Percentiles rank a stretch among this genome's conserved stretches.
Conservation (phyloP, 768 basidiomycete genomes). For the Leccinellum rugosiceps region DNA sequence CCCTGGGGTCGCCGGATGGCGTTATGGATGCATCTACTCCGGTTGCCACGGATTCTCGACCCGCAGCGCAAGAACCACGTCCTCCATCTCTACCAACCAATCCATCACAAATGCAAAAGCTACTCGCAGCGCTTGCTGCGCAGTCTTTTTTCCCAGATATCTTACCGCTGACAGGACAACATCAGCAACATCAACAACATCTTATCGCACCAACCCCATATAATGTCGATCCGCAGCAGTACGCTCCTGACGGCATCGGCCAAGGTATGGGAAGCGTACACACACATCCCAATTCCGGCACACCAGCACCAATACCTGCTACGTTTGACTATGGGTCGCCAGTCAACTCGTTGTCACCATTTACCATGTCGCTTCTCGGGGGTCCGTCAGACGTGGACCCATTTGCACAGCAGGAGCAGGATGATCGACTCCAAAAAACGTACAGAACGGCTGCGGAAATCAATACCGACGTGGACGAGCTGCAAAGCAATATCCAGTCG, state of each 20-base stretch:
- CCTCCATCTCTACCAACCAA: slow-evolving; percentile 42
- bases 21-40: slow-evolving; percentile 17
- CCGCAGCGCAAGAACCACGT: slow-evolving; percentile 14
- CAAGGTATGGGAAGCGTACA: background rate
- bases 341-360: slow-evolving; percentile 21
- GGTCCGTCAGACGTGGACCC: slow-evolving; percentile 30
- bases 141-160: slow-evolving; percentile 24
- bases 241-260: background rate
- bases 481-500: slow-evolving; percentile 65
- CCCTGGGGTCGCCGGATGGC: slow-evolving; percentile 45
- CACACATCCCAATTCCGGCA: slow-evolving; percentile 2
- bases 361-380: slow-evolving; percentile 24
- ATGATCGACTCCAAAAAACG: slow-evolving; percentile 46
- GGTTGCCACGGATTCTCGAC: slow-evolving; percentile 7
- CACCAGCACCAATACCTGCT: slow-evolving; percentile 15
- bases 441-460: slow-evolving; percentile 66
- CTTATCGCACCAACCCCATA: slow-evolving; percentile 31
- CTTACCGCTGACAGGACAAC: slow-evolving; percentile 16
- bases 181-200: slow-evolving; percentile 22
- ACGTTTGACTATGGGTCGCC: slow-evolving; percentile 22
- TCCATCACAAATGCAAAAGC: slow-evolving; percentile 55
- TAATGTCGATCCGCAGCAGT: slow-evolving; percentile 10
- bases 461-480: slow-evolving; percentile 66
- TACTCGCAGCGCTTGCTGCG: slow-evolving; percentile 43
- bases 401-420: slow-evolving; percentile 35